Base-by-base conservation (phyloP, 1,139 yeast genomes). In the Pichia sp. region DNA sequence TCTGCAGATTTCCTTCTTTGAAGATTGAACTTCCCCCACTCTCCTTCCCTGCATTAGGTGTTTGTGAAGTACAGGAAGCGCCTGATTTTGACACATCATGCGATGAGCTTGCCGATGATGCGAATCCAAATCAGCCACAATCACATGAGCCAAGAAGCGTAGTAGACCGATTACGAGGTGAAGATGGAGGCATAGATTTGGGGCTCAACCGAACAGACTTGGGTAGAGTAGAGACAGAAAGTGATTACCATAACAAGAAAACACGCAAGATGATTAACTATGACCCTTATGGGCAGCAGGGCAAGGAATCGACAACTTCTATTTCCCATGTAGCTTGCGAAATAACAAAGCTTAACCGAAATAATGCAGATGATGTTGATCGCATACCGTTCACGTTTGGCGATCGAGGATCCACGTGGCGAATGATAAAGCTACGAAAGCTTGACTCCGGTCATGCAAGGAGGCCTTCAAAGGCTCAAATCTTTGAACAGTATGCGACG, bases 381-480 rank as follows among this genome's bases (percentile, higher is more conserved):
- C 43, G 16, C 5, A 34, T 66, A 4, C 52, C 54, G 7, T 70
- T 67, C 56, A 63, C 60, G 36, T 70, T 70, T 62, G 74, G 74
- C 0, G 75, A 71, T 57, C 48, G 63, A 26, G 75, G 74, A 1
- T 66, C 71, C 1, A 59, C 55, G n/a, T 71, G 74, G 75, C 57
- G 74, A 40, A 64, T 69, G 70, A 69, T 69, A 62, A 72, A 72
- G 57, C 61, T 71, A 29, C 51, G 45, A 6, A 56, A 54, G 44
- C 34, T 58, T n/a, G 36, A 38, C 10, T 10, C 49, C 7, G 34
- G 32, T 6, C 13, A 47, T 8, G 47, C 41, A 26, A 59, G 54
- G 23, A 49, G 52, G 4, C 65, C 70, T 5, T 42, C 57, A 4
- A 48, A 51, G 15, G 34, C 15, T 5, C 32, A 41, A 15, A 53